These are phyloP conservation scores for Ophiocordyceps australis DNA, from an alignment of 2,329 filamentous ascomycete genomes.

Conservation along the genomic window DNA sequence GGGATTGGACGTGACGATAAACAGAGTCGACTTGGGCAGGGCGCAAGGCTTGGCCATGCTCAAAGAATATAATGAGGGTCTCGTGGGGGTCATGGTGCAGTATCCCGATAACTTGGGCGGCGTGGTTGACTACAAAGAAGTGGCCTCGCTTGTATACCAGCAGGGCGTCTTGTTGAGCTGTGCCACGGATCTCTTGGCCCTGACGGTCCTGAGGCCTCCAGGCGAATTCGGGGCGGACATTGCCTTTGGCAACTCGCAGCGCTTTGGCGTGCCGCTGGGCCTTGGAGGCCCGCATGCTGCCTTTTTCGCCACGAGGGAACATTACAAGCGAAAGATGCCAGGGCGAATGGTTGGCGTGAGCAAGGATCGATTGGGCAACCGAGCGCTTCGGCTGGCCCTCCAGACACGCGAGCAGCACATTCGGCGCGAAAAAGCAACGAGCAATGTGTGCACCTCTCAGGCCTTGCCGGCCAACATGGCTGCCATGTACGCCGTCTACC, in stretches of 20 bases:
- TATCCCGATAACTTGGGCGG: constrained; percentile 83
- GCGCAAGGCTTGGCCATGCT: constrained; percentile 43
- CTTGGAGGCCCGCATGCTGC: constrained; percentile 91
- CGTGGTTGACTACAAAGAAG: constrained; percentile 52
- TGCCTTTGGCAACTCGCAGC: constrained; percentile 81
- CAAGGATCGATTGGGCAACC: constrained; percentile 71
- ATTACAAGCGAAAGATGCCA: constrained; percentile 87
- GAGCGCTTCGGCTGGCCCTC: constrained; percentile 65
- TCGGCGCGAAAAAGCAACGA: constrained; percentile 87
- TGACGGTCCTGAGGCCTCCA: constrained; percentile 75
- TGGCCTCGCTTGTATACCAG: constrained; percentile 64
- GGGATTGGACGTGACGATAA: constrained; percentile 75
- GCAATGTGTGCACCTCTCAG: constrained; percentile 93
- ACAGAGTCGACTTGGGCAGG: constrained; percentile 52
- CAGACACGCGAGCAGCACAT: constrained; percentile 96
- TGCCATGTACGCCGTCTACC: constrained; percentile 86
- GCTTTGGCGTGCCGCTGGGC: constrained; percentile 81
- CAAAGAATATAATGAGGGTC: constrained; percentile 56
- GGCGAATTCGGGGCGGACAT: constrained; percentile 93
- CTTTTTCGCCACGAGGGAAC: constrained; percentile 84
- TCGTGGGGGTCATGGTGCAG: constrained; percentile 84
- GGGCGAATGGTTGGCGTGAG: constrained; percentile 81
- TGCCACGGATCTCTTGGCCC: constrained; percentile 73
- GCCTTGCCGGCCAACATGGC: constrained; percentile 91
- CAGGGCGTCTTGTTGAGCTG: constrained; percentile 68